These are phyloP conservation scores for Colletotrichum tanaceti DNA, from an alignment of 2,329 filamentous ascomycete genomes.

Conservation along the genomic window DNA sequence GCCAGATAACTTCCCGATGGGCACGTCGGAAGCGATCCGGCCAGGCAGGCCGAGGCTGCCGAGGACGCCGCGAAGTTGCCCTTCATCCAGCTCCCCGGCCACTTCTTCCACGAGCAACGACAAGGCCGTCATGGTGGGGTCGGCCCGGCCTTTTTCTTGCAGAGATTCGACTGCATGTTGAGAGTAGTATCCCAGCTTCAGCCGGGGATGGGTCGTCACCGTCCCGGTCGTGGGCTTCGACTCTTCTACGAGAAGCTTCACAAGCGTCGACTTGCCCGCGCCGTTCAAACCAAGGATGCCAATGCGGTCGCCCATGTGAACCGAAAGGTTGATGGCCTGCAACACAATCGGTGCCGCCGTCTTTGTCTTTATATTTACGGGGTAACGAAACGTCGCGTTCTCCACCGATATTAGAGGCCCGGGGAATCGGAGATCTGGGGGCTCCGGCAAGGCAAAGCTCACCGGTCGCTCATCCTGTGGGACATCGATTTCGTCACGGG, in stretches of 20 bases:
- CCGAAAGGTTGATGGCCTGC: slow-evolving; percentile 72
- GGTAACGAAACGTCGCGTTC: slow-evolving; percentile 74
- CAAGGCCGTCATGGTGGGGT: slow-evolving; percentile 72
- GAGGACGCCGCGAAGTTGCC: slow-evolving; percentile 74
- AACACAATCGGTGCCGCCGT: slow-evolving; percentile 60
- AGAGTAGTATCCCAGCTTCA: slow-evolving; percentile 81
- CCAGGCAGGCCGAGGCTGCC: slow-evolving; percentile 77
- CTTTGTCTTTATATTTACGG: slow-evolving; percentile 45
- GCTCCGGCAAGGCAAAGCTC: slow-evolving; percentile 68
- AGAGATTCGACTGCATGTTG: slow-evolving; percentile 82
- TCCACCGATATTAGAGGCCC: slow-evolving; percentile 80
- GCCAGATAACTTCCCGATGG: slow-evolving; percentile 78
- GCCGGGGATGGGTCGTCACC: slow-evolving; percentile 73
- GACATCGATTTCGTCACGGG: slow-evolving; percentile 77
- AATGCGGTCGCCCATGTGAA: slow-evolving; percentile 79
- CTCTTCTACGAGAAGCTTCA: slow-evolving; percentile 75
- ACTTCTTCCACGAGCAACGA: slow-evolving; percentile 68
- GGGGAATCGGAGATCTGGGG: slow-evolving; percentile 78
- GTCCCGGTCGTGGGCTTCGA: slow-evolving; percentile 70
- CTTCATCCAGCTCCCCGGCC: slow-evolving; percentile 68
- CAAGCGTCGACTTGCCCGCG: slow-evolving; percentile 82
- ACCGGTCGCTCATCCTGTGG: slow-evolving; percentile 71
- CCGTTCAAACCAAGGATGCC: slow-evolving; percentile 85
- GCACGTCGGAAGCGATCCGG: slow-evolving; percentile 77
- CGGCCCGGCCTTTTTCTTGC: slow-evolving; percentile 59